Evolutionary conservation across 352 stramenopile genomes (phyloP).

Genomic region (Peronospora destructor): DNA sequence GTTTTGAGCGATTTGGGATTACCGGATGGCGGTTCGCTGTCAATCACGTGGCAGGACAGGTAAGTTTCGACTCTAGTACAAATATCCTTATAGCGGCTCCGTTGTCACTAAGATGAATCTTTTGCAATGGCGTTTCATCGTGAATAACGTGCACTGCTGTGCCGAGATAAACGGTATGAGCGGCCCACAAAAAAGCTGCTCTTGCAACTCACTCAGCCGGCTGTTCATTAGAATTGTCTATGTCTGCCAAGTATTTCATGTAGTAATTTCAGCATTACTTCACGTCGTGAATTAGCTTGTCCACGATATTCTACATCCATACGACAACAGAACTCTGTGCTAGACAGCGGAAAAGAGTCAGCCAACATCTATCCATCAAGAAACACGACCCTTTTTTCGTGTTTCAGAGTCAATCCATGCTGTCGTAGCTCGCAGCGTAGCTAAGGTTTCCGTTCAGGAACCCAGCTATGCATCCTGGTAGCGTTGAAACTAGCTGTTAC

Average conservation of each 20-base stretch:
- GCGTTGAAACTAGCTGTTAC: too few relatives aligned
- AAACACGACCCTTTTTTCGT: too few relatives aligned
- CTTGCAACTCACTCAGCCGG: not conserved
- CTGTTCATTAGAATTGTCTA: not conserved
- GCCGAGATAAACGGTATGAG: not conserved
- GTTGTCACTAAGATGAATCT: not conserved
- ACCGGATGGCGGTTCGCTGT: not conserved
- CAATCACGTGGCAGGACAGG: not conserved
- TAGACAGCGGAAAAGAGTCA: too few relatives aligned
- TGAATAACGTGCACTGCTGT: not conserved
- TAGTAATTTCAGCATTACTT: too few relatives aligned
- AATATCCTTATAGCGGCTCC: not conserved
- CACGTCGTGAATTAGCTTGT: not conserved
- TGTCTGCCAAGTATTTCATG: not conserved
- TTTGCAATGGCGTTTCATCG: not conserved
- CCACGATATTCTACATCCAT: too few relatives aligned
- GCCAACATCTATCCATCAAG: too few relatives aligned
- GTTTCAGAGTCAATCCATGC: too few relatives aligned
- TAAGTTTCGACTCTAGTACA: not conserved
- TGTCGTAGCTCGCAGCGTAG: not conserved
- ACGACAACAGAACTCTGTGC: too few relatives aligned
- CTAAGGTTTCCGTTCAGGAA: constrained; percentile 1
- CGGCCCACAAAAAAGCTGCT: not conserved
- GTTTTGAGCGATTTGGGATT: constrained; percentile 20
- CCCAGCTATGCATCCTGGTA: constrained; percentile 2